Evolutionary conservation across 2,329 filamentous ascomycete species (phyloP).

Genomic region (Aquanectria penicillioides): DNA sequence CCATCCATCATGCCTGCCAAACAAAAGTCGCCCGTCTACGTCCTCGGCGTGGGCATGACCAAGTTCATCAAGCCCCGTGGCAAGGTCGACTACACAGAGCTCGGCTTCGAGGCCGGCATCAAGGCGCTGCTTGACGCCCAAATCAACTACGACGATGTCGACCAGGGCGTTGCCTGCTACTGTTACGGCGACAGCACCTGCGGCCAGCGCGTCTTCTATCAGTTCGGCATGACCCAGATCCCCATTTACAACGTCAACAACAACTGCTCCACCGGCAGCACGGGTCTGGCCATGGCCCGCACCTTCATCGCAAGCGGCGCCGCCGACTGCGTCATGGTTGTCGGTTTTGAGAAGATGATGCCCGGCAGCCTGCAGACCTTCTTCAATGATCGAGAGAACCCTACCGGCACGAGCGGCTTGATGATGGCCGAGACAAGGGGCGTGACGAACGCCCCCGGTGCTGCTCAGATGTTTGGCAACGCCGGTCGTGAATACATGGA

Average conservation of each 20-base stretch:
- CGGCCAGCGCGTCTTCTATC: slow-evolving; percentile 97
- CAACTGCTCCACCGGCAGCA: slow-evolving; percentile 97
- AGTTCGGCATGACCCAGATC: slow-evolving; percentile 97
- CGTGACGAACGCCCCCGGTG: slow-evolving; percentile 81
- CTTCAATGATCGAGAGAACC: slow-evolving; percentile 87
- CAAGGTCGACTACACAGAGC: slow-evolving; percentile 93
- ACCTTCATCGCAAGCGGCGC: slow-evolving; percentile 82
- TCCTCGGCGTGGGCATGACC: slow-evolving; percentile 98
- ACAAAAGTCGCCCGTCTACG: slow-evolving; percentile 73
- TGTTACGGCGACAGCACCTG: slow-evolving; percentile 96
- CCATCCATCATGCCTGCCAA: slow-evolving; percentile 58
- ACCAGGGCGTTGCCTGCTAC: slow-evolving; percentile 96
- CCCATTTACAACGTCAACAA: slow-evolving; percentile 99
- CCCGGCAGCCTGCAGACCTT: slow-evolving; percentile 84
- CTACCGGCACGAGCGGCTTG: slow-evolving; percentile 74
- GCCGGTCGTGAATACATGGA: slow-evolving; percentile 95
- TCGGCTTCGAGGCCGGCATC: slow-evolving; percentile 91
- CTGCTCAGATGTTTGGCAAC: slow-evolving; percentile 96
- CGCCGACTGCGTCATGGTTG: slow-evolving; percentile 87
- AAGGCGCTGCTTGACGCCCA: slow-evolving; percentile 88
- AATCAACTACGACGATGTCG: slow-evolving; percentile 96
- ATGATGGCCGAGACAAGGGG: slow-evolving; percentile 90
- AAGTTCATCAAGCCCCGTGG: slow-evolving; percentile 98
- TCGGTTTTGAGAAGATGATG: slow-evolving; percentile 99
- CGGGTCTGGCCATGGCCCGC: slow-evolving; percentile 85